Evolutionary conservation across 2,329 filamentous ascomycete genomes (phyloP).

Genomic region (Elsinoe perseae): DNA sequence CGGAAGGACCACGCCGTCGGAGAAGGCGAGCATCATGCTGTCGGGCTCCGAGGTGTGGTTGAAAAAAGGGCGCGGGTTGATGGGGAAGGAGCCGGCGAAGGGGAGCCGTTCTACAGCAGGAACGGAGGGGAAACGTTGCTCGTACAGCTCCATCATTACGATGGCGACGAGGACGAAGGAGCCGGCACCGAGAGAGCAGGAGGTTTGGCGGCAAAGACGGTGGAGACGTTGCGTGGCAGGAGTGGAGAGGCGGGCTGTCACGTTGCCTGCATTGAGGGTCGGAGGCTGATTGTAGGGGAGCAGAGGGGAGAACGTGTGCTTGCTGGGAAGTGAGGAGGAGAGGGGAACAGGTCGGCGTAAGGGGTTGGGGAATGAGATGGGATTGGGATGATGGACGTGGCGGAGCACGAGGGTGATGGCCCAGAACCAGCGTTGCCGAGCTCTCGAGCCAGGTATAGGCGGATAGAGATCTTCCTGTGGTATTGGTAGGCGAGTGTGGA

Average conservation of each 20-base stretch:
- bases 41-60: slow-evolving; percentile 33
- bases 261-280: slow-evolving; percentile 32
- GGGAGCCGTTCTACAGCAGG: slow-evolving; percentile 27
- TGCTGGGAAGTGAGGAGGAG: slow-evolving; percentile 21
- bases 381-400: slow-evolving; percentile 34
- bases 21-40: slow-evolving; percentile 42
- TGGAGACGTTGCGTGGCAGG: slow-evolving; percentile 31
- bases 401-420: slow-evolving; percentile 38
- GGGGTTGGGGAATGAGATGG: slow-evolving; percentile 37
- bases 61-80: slow-evolving; percentile 41
- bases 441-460: slow-evolving; percentile 30
- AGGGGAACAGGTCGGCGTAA: slow-evolving; percentile 24
- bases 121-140: slow-evolving; percentile 27
- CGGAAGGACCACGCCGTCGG: slow-evolving; percentile 40
- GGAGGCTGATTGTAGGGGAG: slow-evolving; percentile 36
- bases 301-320: slow-evolving; percentile 27
- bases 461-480: slow-evolving; percentile 44
- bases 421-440: slow-evolving; percentile 42
- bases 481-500: slow-evolving; percentile 31
- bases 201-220: slow-evolving; percentile 32
- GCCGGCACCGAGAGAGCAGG: slow-evolving; percentile 37
- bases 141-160: slow-evolving; percentile 41
- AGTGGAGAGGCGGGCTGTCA: slow-evolving; percentile 28
- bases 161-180: slow-evolving; percentile 41
- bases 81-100: slow-evolving; percentile 40